A percentile compares a stretch with the other conserved stretches of the same genome.
These are phyloP conservation scores for Telopea speciosissima DNA, from an alignment of 177 flowering plant genomes.

Conservation along the genomic window DNA sequence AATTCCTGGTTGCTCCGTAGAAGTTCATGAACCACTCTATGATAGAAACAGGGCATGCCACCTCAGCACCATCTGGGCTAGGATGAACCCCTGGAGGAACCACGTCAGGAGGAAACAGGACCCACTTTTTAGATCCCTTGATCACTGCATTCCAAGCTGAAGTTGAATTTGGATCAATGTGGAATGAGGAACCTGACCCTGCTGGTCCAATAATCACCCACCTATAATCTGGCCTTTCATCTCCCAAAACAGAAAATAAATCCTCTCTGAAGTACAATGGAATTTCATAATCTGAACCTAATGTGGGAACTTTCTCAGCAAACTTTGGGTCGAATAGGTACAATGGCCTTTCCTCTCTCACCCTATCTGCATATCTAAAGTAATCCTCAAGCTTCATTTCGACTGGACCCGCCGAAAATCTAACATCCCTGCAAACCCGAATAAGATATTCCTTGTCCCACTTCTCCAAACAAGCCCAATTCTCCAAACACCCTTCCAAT, in stretches of 20 bases:
- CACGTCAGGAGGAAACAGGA: constrained; percentile 87
- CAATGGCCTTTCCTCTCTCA: constrained; percentile 86
- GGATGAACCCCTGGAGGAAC: constrained; percentile 98
- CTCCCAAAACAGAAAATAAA: constrained; percentile 73
- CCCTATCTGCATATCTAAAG: constrained; percentile 71
- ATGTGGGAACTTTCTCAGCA: constrained; percentile 68
- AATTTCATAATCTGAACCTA: constrained; percentile 75
- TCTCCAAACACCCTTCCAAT: constrained; percentile 81
- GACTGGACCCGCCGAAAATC: constrained; percentile 81
- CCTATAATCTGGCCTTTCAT: constrained; percentile 88
- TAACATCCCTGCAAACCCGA: constrained; percentile 46
- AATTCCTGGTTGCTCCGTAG: constrained; percentile 61
- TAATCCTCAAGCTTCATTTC: constrained; percentile 78
- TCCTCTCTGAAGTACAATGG: constrained; percentile 86
- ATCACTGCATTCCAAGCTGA: constrained; percentile 99
- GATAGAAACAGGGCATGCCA: constrained; percentile 95
- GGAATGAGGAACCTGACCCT: constrained; percentile 94
- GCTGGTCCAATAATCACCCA: constrained; percentile 96
- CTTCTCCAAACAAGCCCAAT: constrained; percentile 68
- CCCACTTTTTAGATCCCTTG: constrained; percentile 94
- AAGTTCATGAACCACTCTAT: constrained; percentile 99
- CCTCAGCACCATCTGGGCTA: constrained; percentile 96
- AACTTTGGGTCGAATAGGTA: constrained; percentile 94
- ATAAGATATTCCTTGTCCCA: constrained; percentile 79
- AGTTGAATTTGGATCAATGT: constrained; percentile 96